Evolutionary conservation across 805 yeast genomes (phyloP).

Genomic region (Danielia oregonensis): DNA sequence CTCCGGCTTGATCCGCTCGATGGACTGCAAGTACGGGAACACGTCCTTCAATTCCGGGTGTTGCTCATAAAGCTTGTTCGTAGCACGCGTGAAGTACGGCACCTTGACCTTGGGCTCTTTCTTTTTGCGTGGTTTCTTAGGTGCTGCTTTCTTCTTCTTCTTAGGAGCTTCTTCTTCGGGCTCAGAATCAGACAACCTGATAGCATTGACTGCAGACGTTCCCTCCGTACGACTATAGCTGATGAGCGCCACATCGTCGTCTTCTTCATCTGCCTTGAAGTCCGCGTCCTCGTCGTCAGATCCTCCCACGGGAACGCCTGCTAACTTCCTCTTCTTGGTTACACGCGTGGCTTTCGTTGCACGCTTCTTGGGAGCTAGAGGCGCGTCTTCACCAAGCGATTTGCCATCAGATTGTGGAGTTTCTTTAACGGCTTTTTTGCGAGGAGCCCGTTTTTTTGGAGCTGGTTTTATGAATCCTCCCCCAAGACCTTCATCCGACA

Average conservation of each 20-base stretch:
- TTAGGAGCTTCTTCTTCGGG: conserved; percentile 10
- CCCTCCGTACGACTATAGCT: conserved; percentile 28
- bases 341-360: not conserved
- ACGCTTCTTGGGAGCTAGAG: conserved; percentile 3
- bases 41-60: conserved; percentile 79
- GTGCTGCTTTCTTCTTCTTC: conserved; percentile 19
- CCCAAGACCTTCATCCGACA: conserved; percentile 7
- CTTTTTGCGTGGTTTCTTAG: conserved; percentile 23
- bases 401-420: conserved; percentile 21
- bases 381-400: conserved; percentile 7
- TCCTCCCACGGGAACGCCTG: conserved; percentile 3
- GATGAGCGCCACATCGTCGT: conserved; percentile 27
- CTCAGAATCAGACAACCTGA: conserved; percentile 25
- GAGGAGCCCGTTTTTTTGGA: conserved; percentile 10
- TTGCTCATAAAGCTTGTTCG: conserved; percentile 60
- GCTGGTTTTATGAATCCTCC: conserved; percentile 18
- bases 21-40: conserved; percentile 57
- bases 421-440: conserved; percentile 4
- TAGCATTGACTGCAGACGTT: conserved; percentile 21
- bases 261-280: conserved; percentile 11
- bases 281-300: not conserved
- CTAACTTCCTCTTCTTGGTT: not conserved
- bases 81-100: conserved; percentile 67
- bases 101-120: conserved; percentile 52
- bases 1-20: conserved; percentile 46